These are phyloP conservation scores for Trebouxia gelatinosa DNA, from an alignment of 163 green algal species.

Conservation along the genomic window DNA sequence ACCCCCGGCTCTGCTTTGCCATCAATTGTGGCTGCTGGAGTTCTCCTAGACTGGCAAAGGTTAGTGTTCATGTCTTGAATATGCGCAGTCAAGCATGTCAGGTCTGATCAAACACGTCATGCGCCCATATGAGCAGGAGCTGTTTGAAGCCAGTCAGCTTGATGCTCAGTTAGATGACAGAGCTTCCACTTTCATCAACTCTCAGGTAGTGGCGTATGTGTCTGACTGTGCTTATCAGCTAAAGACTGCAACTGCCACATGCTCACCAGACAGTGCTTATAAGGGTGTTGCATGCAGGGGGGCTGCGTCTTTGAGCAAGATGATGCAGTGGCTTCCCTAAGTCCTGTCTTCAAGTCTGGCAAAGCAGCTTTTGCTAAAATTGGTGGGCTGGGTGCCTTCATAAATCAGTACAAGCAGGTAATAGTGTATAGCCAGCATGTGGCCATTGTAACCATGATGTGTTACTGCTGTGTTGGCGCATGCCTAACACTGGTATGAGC, in stretches of 20 bases:
- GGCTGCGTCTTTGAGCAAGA: constrained; percentile 17
- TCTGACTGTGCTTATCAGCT: too few species aligned
- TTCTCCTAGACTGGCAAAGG: constrained; percentile 7
- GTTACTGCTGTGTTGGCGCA: background rate
- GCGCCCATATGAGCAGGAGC: too few species aligned
- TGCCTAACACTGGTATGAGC: background rate
- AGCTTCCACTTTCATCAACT: background rate
- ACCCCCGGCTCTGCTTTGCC: constrained; percentile 14
- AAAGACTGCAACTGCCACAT: too few species aligned
- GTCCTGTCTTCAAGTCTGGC: constrained; percentile 5
- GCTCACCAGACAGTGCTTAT: too few species aligned
- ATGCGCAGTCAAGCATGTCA: too few species aligned
- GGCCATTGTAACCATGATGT: background rate
- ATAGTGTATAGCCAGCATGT: background rate
- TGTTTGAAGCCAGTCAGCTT: constrained; percentile 2
- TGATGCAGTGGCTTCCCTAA: constrained; percentile 17
- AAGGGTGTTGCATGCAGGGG: too few species aligned
- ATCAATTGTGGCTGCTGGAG: constrained; percentile 20
- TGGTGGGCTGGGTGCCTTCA: background rate
- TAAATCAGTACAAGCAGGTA: constrained; percentile 26
- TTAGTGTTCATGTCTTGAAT: too few species aligned
- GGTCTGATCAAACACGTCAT: too few species aligned
- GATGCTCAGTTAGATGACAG: constrained; percentile 5
- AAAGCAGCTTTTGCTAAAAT: background rate
- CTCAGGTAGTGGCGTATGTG: too few species aligned